phyloP scores from a whole-genome alignment of 2,329 filamentous ascomycete species.

The Taxawa tesnikishii region DNA sequence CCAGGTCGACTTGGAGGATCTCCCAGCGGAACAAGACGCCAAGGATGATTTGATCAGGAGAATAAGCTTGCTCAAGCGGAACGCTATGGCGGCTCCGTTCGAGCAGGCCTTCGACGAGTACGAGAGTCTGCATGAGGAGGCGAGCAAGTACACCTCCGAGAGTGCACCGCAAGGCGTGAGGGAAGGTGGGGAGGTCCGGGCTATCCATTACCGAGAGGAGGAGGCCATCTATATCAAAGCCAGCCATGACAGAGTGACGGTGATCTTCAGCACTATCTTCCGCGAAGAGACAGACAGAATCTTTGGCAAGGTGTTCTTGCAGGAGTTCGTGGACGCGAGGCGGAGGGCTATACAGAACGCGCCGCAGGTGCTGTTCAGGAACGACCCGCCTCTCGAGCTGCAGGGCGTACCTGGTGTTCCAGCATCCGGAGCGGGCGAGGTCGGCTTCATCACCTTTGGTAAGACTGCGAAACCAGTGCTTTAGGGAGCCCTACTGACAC shows the following conservation, averaged over 20 bases:
- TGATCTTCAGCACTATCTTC: constrained; percentile 98
- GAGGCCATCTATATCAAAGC: constrained; percentile 99
- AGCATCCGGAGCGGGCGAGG: constrained; percentile 64
- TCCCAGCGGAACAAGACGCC: constrained; percentile 75
- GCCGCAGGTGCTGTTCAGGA: constrained; percentile 91
- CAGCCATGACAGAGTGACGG: constrained; percentile 90
- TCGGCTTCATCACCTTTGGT: constrained; percentile 99
- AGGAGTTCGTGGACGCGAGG: constrained; percentile 96
- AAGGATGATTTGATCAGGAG: constrained; percentile 77
- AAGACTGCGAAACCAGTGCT: constrained; percentile 13
- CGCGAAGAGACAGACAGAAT: constrained; percentile 94
- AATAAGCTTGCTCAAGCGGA: constrained; percentile 87
- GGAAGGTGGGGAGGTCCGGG: constrained; percentile 86
- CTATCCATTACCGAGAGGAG: constrained; percentile 96
- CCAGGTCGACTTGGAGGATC: constrained; percentile 71
- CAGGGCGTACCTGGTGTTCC: constrained; percentile 76
- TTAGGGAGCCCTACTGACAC: constrained; percentile 10
- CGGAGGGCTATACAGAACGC: constrained; percentile 95
- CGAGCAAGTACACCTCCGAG: constrained; percentile 85
- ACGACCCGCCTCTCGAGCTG: constrained; percentile 85
- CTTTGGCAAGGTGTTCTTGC: constrained; percentile 95
- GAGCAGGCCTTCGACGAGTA: constrained; percentile 94
- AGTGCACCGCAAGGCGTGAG: constrained; percentile 80
- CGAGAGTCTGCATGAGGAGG: constrained; percentile 72
- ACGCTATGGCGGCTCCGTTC: constrained; percentile 97